Conservation (phyloP, 306 rosid species). For the Aeschynomene evenia region DNA sequence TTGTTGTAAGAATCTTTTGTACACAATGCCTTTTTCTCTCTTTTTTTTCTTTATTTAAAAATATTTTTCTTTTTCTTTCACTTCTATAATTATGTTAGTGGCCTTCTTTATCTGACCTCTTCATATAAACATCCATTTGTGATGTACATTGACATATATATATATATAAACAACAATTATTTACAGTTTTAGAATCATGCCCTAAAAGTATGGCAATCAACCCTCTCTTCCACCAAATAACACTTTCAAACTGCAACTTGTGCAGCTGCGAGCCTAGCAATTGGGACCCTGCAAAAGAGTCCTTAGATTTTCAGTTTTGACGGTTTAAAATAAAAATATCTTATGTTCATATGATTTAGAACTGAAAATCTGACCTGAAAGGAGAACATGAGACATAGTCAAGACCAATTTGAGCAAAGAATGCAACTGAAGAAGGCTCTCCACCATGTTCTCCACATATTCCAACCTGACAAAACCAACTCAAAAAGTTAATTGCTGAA, state of each 20-base stretch:
- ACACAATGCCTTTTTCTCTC: conserved; percentile 21
- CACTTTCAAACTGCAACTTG: conserved; percentile 56
- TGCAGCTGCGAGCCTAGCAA: conserved; percentile 98
- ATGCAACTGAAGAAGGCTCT: conserved; percentile 94
- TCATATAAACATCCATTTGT: conserved; percentile 16
- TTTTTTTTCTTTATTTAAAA: not conserved
- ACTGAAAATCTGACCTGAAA: conserved; percentile 54
- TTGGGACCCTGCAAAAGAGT: conserved; percentile 70
- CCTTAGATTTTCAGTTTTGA: conserved; percentile 19
- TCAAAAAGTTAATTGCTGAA: not conserved
- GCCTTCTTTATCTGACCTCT: conserved; percentile 14
- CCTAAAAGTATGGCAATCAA: not conserved
- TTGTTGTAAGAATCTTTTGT: conserved; percentile 15
- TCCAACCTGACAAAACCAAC: conserved; percentile 70
- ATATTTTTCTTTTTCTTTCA: conserved; percentile 19
- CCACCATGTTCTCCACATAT: conserved; percentile 99
- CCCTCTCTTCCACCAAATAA: conserved; percentile 6
- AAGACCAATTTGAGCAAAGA: conserved; percentile 88
- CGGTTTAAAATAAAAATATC: not conserved
- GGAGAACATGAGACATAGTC: conserved; percentile 99
- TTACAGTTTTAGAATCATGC: conserved; percentile 27
- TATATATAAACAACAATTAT: conserved; percentile 29
- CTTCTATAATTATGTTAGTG: conserved; percentile 28
- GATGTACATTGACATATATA: conserved; percentile 18
- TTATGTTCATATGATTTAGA: conserved; percentile 1